A percentile compares a stretch with the other conserved stretches of the same genome.
Conservation (phyloP, 2,329 filamentous ascomycete genomes). For the Cordyceps fumosorosea region DNA sequence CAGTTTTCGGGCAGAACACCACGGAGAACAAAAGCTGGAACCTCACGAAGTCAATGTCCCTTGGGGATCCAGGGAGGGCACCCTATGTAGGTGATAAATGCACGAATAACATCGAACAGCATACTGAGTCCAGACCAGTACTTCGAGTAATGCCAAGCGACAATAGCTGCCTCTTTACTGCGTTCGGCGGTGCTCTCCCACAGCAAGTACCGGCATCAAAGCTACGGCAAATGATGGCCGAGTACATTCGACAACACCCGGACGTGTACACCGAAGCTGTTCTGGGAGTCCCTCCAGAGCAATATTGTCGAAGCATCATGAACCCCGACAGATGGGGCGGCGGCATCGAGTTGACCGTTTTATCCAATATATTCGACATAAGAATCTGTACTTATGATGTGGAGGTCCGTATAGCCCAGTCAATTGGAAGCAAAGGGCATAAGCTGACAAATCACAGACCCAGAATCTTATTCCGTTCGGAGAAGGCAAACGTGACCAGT, state of each 20-base stretch:
- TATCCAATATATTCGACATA: conserved; percentile 77
- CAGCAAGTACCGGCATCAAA: conserved; percentile 42
- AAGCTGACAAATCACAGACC: conserved; percentile 18
- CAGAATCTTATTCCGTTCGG: conserved; percentile 57
- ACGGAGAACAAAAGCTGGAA: conserved; percentile 1
- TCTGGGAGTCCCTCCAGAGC: conserved; percentile 62
- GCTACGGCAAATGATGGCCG: conserved; percentile 70
- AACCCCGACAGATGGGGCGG: conserved; percentile 82
- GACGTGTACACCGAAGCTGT: conserved; percentile 70
- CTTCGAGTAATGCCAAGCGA: conserved; percentile 95
- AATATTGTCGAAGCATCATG: conserved; percentile 78
- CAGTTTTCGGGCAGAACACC: conserved; percentile 6
- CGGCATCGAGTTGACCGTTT: conserved; percentile 79
- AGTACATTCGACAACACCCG: conserved; percentile 67
- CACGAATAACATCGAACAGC: background rate
- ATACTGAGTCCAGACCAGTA: conserved; percentile 38
- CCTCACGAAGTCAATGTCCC: conserved; percentile 32
- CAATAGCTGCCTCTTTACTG: conserved; percentile 90
- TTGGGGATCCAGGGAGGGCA: conserved; percentile 45
- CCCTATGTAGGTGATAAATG: conserved; percentile 34
- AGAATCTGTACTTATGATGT: conserved; percentile 85
- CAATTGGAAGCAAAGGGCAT: conserved; percentile 1
- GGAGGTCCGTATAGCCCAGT: conserved; percentile 31
- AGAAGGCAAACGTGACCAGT: conserved; percentile 60
- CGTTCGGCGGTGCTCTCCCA: conserved; percentile 74